Base-by-base conservation (phyloP, 257 asterid species). In the Perilla frutescens region DNA sequence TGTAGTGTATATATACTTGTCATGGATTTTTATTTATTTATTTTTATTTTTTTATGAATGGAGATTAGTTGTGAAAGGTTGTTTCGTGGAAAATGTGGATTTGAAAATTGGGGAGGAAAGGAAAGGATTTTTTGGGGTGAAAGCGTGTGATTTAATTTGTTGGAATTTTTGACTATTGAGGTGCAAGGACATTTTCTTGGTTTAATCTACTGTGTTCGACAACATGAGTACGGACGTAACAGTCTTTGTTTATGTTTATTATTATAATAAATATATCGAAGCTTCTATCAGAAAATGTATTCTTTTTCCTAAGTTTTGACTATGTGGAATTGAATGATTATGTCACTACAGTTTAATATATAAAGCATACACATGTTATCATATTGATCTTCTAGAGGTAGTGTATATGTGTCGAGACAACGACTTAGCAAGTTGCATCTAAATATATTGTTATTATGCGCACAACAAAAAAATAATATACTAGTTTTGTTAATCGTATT, bases 141-240 rank as follows among this genome's bases (percentile, higher is more conserved):
- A 47, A 71, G 20, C 74, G 78, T 55, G 78, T 78, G 71, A 44
- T n/a, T 20, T 20, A 20, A 20, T 10, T 45, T 48, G 75, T 50
- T 11, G 47, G 29, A 12, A 53, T n/a, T 20, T 44, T 65, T 48
- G 60, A 67, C 36, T 50, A 3, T 58, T 4, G 6, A 14, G 41
- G 29, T 50, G 64, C 45, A 72, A 20, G 36, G 14, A 26, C 8
- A 14, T 54, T 55, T 20, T 36, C 60, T 62, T 8, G 40, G 45
- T 51, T 9, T 48, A 34, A 34, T 32, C 3, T 39, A 40, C 2
- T 10, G 34, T 2, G 11, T 58, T 43, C 14, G 32, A 29, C 7
- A 10, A 50, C 9, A 54, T 14, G 14, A 34, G 57, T 60, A 68
- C 59, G 67, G 66, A 49, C 36, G 50, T 10, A 59, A 61, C 5